Base-by-base conservation (phyloP, 768 basidiomycete species). In the Leucosporidium scottii region DNA sequence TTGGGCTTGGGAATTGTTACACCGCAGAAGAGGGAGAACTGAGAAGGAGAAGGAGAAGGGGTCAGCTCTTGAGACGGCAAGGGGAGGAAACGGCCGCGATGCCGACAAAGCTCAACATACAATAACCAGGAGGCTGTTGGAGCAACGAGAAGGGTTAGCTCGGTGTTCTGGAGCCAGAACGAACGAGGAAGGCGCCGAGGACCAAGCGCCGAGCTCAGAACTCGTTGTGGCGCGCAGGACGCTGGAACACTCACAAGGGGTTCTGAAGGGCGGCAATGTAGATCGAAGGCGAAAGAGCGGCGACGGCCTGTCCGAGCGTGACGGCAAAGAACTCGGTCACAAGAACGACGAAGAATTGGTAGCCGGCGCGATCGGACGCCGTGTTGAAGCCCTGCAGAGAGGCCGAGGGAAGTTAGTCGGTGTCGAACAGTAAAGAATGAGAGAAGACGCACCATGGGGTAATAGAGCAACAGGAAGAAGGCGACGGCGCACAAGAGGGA, bases 211-310 rank as follows among this genome's bases (percentile, higher is more conserved):
- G 39, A 44, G 39, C 6, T 34, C 8, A 44, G 13, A 5, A 5
- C 6, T 36, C 34, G n/a, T n/a, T n/a, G n/a, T n/a, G n/a, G n/a
- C n/a, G n/a, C n/a, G n/a, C n/a, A n/a, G 12, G 34, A 36, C 34
- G 34, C 12, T 6, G 12, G 12, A 6, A 12, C 12, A 44, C 39
- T 44, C 39, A 44, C 39, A 44, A 44, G 13, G 39, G 39, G 76
- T 88, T 90, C 80, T 86, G 87, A 59, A 91, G 78, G 12, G 88
- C 87, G 23, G 89, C 89, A 51, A 89, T 84, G 74, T 87, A 85
- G 59, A 91, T 82, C 58, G 85, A 84, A 0, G 91, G 89, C 1
- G 86, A 85, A 18, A 91, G 78, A 2, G 90, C 85, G n/a, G 85
- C 90, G 44, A 93, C 80, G 48, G 88, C 75, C 70, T 81, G 79